Percentiles rank a stretch among this genome's conserved stretches.
Conservation (phyloP, 1,284 basidiomycete genomes). For the Apiotrichum laibachii region DNA sequence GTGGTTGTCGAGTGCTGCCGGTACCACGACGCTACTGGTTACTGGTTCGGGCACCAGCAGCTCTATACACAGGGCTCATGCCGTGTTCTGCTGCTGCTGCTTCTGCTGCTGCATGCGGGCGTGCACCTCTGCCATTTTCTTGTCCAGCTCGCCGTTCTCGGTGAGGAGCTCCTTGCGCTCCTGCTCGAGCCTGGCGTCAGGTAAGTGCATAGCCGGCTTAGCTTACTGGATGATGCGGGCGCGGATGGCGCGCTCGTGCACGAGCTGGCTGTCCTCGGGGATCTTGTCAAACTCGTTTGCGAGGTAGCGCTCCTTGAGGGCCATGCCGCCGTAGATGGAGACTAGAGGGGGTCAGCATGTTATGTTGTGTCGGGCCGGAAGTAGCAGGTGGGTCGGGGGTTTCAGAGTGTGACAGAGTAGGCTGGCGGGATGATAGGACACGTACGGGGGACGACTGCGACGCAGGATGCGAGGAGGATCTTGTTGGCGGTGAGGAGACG, state of each 20-base stretch:
- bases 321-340: conserved; percentile 36
- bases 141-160: conserved; percentile 29
- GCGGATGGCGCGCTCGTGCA: conserved; percentile 29
- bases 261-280: conserved; percentile 11
- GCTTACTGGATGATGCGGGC: conserved; percentile 37
- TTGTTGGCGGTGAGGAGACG: conserved; percentile 34
- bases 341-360: conserved; percentile 12
- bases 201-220: no score
- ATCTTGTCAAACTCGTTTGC: conserved; percentile 25
- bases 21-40: no score
- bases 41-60: no score
- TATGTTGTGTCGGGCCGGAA: not conserved
- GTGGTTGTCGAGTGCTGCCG: no score
- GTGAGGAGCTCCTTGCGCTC: conserved; percentile 34
- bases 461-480: conserved; percentile 33
- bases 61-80: not conserved
- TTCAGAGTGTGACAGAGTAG: not conserved
- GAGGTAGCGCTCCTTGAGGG: conserved; percentile 36
- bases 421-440: not conserved
- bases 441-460: conserved; percentile 39
- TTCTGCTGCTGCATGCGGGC: conserved; percentile 2
- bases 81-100: not conserved
- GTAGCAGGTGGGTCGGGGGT: not conserved
- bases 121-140: conserved; percentile 28
- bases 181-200: conserved; percentile 29